Evolutionary conservation across 2,329 filamentous ascomycete genomes (phyloP).

Genomic region (Laburnicola sp.): DNA sequence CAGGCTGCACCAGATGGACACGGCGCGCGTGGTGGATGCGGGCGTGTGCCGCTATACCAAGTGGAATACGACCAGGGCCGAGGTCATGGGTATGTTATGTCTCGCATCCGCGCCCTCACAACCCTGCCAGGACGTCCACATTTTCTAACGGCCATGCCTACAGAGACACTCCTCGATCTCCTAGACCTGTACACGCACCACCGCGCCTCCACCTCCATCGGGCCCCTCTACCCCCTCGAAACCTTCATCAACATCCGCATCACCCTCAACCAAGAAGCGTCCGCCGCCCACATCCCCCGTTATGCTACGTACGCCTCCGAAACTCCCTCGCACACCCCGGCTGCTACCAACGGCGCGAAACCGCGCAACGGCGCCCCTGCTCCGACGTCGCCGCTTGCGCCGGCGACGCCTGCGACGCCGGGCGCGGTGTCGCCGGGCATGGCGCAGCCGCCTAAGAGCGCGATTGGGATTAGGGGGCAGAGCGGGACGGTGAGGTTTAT

Average conservation of each 20-base stretch:
- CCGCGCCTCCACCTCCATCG: constrained; percentile 72
- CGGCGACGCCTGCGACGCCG: constrained; percentile 51
- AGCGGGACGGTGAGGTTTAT: constrained; percentile 88
- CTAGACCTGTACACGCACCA: constrained; percentile 92
- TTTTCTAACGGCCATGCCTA: constrained; percentile 27
- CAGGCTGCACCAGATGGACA: constrained; percentile 63
- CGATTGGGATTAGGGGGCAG: constrained; percentile 47
- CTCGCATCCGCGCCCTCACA: background rate
- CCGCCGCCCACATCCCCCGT: constrained; percentile 62
- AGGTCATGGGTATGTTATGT: constrained; percentile 47
- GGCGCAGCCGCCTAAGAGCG: constrained; percentile 40
- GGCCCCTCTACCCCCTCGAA: constrained; percentile 71
- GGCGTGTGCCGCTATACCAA: constrained; percentile 52
- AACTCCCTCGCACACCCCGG: constrained; percentile 21
- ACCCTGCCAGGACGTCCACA: background rate
- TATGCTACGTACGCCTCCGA: constrained; percentile 55
- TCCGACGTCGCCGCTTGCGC: constrained; percentile 39
- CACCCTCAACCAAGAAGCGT: constrained; percentile 78
- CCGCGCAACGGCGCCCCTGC: constrained; percentile 39
- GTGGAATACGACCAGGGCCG: constrained; percentile 50
- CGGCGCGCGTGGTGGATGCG: constrained; percentile 52
- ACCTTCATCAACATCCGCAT: constrained; percentile 87
- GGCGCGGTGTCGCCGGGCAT: constrained; percentile 47
- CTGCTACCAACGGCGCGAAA: constrained; percentile 30
- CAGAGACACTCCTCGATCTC: constrained; percentile 86